phyloP scores from a whole-genome alignment of 495 filamentous ascomycete species.

The Penicillium angulare region DNA sequence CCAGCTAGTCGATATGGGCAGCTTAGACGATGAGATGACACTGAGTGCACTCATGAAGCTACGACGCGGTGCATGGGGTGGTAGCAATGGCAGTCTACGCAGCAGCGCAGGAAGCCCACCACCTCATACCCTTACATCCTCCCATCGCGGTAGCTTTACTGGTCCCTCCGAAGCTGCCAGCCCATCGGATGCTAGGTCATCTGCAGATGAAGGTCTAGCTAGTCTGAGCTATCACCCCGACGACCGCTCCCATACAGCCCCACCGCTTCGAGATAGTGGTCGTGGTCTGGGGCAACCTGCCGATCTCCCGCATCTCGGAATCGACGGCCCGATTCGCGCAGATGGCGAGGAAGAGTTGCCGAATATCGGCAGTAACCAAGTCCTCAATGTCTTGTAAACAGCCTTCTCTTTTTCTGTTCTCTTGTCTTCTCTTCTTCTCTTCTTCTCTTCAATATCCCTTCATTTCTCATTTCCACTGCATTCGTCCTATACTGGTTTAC shows the following conservation, averaged over 20 bases:
- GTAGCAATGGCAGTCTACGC: slow-evolving; percentile 69
- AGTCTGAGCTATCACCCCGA: slow-evolving; percentile 13
- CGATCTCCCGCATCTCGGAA: slow-evolving; percentile 22
- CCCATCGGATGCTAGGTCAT: slow-evolving; percentile 21
- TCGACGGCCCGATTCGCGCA: slow-evolving; percentile 9
- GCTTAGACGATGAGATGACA: slow-evolving; percentile 67
- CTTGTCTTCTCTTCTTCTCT: neutral
- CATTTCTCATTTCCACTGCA: neutral
- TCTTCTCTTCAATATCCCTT: neutral
- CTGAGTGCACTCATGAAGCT: slow-evolving; percentile 70
- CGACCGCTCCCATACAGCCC: slow-evolving; percentile 8
- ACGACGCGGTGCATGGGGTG: slow-evolving; percentile 74
- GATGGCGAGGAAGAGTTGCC: slow-evolving; percentile 14
- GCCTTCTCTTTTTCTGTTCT: neutral
- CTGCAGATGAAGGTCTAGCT: slow-evolving; percentile 15
- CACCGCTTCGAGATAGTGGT: slow-evolving; percentile 13
- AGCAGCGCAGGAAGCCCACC: slow-evolving; percentile 63
- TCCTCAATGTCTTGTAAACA: slow-evolving; percentile 15
- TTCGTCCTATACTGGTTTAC: too few relatives aligned
- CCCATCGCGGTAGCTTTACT: slow-evolving; percentile 38
- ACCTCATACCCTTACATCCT: slow-evolving; percentile 33
- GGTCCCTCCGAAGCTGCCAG: slow-evolving; percentile 34
- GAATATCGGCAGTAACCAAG: slow-evolving; percentile 7
- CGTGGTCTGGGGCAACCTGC: slow-evolving; percentile 6
- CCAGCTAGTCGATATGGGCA: slow-evolving; percentile 68